Evolutionary conservation across 345 rosid genomes (phyloP).

Genomic region (Arabidopsis arenosa): DNA sequence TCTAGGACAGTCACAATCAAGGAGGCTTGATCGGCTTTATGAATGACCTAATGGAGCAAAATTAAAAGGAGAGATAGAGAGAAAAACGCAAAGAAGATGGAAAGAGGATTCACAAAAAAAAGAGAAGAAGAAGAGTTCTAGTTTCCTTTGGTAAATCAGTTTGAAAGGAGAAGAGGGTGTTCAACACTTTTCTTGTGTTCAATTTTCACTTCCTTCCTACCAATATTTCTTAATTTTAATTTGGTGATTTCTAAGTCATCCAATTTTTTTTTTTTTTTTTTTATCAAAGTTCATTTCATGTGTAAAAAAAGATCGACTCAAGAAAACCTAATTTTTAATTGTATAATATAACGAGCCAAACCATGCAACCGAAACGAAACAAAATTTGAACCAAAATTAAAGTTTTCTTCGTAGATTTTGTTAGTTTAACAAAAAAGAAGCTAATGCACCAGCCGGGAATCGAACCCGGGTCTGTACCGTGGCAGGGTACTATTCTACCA

Average conservation of each 20-base stretch:
- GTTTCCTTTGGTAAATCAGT: conserved; percentile 45
- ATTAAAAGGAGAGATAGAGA: not conserved
- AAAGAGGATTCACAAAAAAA: not conserved
- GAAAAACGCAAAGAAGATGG: conserved; percentile 55
- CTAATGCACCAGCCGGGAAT: conserved; percentile 73
- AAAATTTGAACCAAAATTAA: not conserved
- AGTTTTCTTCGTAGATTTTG: not conserved
- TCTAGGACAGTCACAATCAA: conserved; percentile 6
- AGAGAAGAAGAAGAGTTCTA: conserved; percentile 6
- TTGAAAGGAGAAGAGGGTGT: conserved; percentile 41
- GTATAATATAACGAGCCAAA: not conserved
- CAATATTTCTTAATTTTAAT: conserved; percentile 19
- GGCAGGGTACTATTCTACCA: conserved; percentile 74
- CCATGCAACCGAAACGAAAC: not conserved
- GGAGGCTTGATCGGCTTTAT: conserved; percentile 11
- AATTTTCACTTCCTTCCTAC: conserved; percentile 15
- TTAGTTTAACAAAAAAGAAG: not conserved
- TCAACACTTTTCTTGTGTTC: conserved; percentile 58
- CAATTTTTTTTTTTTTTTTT: not conserved
- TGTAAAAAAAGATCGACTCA: conserved; percentile 3
- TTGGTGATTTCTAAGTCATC: conserved; percentile 30
- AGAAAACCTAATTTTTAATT: conserved; percentile 4
- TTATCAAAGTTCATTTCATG: not conserved
- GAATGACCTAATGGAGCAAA: conserved; percentile 22
- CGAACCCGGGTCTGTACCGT: conserved; percentile 88